These are phyloP conservation scores for Chalciporus piperatus DNA, from an alignment of 768 basidiomycete genomes.

Conservation along the genomic window DNA sequence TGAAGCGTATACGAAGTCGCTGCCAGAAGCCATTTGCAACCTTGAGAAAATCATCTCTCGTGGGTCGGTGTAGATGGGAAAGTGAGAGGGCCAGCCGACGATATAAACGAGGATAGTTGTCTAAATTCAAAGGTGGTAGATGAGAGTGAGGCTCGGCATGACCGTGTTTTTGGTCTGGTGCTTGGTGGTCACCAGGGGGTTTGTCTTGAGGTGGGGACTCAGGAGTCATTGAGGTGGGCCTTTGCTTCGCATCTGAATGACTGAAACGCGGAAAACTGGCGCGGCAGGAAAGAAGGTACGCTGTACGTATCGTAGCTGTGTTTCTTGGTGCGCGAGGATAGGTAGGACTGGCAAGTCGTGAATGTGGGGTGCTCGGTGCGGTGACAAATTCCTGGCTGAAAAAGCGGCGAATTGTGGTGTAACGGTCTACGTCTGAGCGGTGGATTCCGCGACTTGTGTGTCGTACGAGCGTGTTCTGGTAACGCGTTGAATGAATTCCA, in stretches of 20 bases:
- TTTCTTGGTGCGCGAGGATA: background rate
- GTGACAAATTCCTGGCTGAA: slow-evolving; percentile 39
- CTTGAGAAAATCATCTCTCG: slow-evolving; percentile 84
- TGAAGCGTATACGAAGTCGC: slow-evolving; percentile 85
- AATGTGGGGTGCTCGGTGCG: background rate
- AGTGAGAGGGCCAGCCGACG: slow-evolving; percentile 74
- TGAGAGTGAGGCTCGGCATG: slow-evolving; percentile 6
- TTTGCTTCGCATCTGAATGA: slow-evolving; percentile 16
- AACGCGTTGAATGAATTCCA: background rate
- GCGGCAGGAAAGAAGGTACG: background rate
- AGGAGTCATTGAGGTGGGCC: background rate
- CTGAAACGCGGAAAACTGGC: slow-evolving; percentile 8
- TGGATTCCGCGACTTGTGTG: slow-evolving; percentile 24
- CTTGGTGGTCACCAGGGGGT: slow-evolving; percentile 6
- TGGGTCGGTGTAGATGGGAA: slow-evolving; percentile 76
- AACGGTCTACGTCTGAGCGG: slow-evolving; percentile 48
- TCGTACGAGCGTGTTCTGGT: slow-evolving; percentile 15
- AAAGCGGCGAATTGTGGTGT: slow-evolving; percentile 55
- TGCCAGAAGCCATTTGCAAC: slow-evolving; percentile 91
- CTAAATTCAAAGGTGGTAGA: slow-evolving; percentile 39
- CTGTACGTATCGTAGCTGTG: background rate
- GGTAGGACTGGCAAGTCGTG: background rate
- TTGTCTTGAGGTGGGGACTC: slow-evolving; percentile 4
- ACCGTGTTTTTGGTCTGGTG: slow-evolving; percentile 6
- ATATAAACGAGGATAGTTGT: slow-evolving; percentile 80